These are phyloP conservation scores for Dovyalis caffra DNA, from an alignment of 345 rosid genomes.

Conservation along the genomic window DNA sequence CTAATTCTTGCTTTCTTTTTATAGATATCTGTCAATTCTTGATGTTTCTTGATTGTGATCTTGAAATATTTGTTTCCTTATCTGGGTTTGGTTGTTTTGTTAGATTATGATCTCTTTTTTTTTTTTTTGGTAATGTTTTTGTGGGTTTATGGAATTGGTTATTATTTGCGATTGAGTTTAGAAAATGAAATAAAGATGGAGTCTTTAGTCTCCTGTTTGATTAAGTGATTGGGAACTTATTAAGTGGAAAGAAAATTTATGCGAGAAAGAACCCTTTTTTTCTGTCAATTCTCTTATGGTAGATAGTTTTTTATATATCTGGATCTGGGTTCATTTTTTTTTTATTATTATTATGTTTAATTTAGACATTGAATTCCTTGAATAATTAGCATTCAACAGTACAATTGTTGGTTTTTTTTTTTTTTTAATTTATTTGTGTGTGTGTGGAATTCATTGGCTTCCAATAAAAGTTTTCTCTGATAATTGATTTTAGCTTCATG, in stretches of 20 bases:
- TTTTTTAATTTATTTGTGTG: background rate
- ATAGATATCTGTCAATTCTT: background rate
- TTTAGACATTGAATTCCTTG: background rate
- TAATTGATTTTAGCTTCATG: background rate
- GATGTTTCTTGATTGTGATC: background rate
- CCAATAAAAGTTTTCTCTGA: background rate
- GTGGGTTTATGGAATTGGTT: background rate
- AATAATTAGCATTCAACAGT: background rate
- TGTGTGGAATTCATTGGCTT: background rate
- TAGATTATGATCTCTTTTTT: no score
- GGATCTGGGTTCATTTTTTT: background rate
- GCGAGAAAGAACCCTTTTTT: background rate
- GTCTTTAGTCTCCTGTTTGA: background rate
- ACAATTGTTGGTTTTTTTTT: no score
- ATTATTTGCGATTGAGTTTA: background rate
- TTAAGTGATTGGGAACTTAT: background rate
- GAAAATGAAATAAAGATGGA: background rate
- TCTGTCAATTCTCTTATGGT: background rate
- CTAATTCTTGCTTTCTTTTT: background rate
- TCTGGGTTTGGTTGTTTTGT: background rate
- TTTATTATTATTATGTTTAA: background rate
- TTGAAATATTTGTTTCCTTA: background rate
- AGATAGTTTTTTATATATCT: background rate
- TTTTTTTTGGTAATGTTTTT: background rate
- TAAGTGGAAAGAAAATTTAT: background rate